Conservation (phyloP, 768 basidiomycete genomes). For the Boletellus ananas region DNA sequence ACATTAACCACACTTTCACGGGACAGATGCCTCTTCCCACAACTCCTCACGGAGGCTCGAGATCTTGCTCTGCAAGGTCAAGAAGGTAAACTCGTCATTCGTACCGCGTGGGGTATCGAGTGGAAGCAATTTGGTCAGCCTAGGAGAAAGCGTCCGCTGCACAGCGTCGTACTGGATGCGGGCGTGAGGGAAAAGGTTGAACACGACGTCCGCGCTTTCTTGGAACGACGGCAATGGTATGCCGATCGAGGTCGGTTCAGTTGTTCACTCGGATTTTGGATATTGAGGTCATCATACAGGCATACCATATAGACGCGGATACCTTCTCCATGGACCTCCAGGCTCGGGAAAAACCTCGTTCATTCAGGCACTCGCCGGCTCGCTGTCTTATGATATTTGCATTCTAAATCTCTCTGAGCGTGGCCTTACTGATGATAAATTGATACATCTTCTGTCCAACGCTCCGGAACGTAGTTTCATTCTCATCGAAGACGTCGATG, state of each 20-base stretch:
- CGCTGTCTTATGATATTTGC: slow-evolving; percentile 92
- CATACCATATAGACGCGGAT: slow-evolving; percentile 95
- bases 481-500: slow-evolving; percentile 97
- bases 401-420: slow-evolving; percentile 93
- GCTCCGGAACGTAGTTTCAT: slow-evolving; percentile 90
- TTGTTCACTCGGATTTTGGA: not conserved
- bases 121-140: slow-evolving; percentile 97
- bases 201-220: slow-evolving; percentile 75
- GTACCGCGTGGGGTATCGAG: slow-evolving; percentile 94
- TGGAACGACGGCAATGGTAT: slow-evolving; percentile 88
- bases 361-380: slow-evolving; percentile 94
- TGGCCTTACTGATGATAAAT: slow-evolving; percentile 93
- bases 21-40: slow-evolving; percentile 77
- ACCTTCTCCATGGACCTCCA: slow-evolving; percentile 92
- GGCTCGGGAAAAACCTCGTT: slow-evolving; percentile 98
- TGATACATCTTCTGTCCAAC: slow-evolving; percentile 89
- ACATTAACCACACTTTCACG: slow-evolving; percentile 89
- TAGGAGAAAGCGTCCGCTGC: slow-evolving; percentile 76
- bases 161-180: slow-evolving; percentile 82
- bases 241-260: slow-evolving; percentile 77
- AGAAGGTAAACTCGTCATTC: slow-evolving; percentile 93
- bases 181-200: slow-evolving; percentile 86
- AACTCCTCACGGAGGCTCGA: slow-evolving; percentile 82
- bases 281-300: slow-evolving; percentile 45
- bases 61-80: slow-evolving; percentile 80